These are phyloP conservation scores for Penicillium crystallinum DNA, from an alignment of 495 filamentous ascomycete species.

Conservation along the genomic window DNA sequence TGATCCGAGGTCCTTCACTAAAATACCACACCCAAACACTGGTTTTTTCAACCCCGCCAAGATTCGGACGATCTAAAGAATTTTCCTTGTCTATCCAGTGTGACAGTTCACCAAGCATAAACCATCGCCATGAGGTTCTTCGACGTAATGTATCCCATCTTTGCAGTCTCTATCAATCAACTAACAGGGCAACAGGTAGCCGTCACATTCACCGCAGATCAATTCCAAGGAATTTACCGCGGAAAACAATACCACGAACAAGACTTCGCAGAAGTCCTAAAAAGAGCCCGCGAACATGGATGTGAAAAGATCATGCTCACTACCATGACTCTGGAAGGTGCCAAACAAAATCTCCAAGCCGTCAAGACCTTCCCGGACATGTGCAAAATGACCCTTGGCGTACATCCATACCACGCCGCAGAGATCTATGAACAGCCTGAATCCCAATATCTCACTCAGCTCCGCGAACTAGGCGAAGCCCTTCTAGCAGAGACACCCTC, in stretches of 20 bases:
- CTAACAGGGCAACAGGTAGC: constrained; percentile 16
- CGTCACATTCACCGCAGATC: constrained; percentile 29
- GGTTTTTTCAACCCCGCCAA: background rate
- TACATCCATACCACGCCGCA: constrained; percentile 26
- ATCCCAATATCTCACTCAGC: constrained; percentile 6
- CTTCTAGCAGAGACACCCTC: constrained; percentile 13
- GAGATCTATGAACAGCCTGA: constrained; percentile 19
- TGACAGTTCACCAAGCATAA: background rate
- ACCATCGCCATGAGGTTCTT: constrained; percentile 6
- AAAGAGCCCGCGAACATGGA: constrained; percentile 19
- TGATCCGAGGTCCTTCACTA: background rate
- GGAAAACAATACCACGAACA: constrained; percentile 28
- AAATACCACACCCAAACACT: background rate
- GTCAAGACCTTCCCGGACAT: constrained; percentile 16
- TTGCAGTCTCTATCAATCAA: background rate
- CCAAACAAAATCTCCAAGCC: constrained; percentile 15
- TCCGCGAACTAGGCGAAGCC: constrained; percentile 7
- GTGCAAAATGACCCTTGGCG: constrained; percentile 30
- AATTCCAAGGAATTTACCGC: constrained; percentile 31
- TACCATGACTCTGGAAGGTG: constrained; percentile 22
- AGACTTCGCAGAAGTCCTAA: constrained; percentile 21
- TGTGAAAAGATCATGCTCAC: constrained; percentile 25
- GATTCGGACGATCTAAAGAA: background rate
- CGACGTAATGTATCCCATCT: background rate
- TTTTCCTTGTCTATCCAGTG: background rate